A percentile compares a stretch with the other conserved stretches of the same genome.
Conservation (phyloP, 2,329 filamentous ascomycete genomes). For the Phyllosticta citriasiana region DNA sequence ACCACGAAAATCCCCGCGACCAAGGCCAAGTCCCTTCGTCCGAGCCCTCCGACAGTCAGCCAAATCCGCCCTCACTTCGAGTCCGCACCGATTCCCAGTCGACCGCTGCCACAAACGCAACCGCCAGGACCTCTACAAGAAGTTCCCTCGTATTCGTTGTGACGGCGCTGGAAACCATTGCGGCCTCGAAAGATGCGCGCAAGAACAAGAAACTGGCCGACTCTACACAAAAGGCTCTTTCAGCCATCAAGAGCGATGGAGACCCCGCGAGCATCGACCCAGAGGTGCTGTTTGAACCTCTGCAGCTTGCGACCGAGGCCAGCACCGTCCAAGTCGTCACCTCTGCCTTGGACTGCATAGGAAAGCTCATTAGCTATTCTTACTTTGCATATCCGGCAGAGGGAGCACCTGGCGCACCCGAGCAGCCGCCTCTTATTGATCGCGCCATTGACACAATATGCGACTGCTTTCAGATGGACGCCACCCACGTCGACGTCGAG, state of each 20-base stretch:
- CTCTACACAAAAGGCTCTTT: conserved; percentile 68
- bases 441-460: conserved; percentile 98
- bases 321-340: conserved; percentile 78
- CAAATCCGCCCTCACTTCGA: conserved; percentile 1
- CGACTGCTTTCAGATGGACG: conserved; percentile 96
- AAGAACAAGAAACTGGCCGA: conserved; percentile 78
- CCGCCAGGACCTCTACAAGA: conserved; percentile 54
- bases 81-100: conserved; percentile 51
- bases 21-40: neutral
- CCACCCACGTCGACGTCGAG: conserved; percentile 83
- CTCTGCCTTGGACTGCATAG: conserved; percentile 90
- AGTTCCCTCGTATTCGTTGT: conserved; percentile 95
- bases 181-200: conserved; percentile 80
- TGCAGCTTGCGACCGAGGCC: conserved; percentile 82
- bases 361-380: conserved; percentile 96
- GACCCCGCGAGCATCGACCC: conserved; percentile 77
- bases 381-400: conserved; percentile 73
- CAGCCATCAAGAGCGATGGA: conserved; percentile 69
- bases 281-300: conserved; percentile 80
- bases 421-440: conserved; percentile 72
- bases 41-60: conserved; percentile 1
- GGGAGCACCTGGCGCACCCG: conserved; percentile 24
- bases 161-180: conserved; percentile 85
- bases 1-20: neutral
- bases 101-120: conserved; percentile 42